These are phyloP conservation scores for Trichoderma sp. DNA, from an alignment of 2,329 filamentous ascomycete genomes.

Conservation along the genomic window DNA sequence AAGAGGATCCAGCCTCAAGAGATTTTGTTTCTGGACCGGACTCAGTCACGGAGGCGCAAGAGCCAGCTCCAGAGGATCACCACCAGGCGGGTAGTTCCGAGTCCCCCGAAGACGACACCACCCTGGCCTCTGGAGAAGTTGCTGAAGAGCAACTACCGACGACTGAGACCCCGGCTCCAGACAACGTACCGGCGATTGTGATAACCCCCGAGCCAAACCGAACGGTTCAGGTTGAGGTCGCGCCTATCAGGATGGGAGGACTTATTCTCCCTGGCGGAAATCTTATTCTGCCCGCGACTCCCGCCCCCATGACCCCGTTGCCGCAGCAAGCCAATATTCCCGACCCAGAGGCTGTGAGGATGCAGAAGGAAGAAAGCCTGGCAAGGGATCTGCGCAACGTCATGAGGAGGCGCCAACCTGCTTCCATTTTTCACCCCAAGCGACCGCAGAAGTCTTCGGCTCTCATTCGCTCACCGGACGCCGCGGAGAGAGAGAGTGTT, in stretches of 20 bases:
- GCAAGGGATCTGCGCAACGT: conserved; percentile 17
- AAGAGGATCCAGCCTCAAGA: neutral
- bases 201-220: conserved; percentile 10
- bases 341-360: conserved; percentile 11
- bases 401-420: conserved; percentile 19
- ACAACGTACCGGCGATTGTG: neutral
- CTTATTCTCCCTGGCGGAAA: conserved; percentile 19
- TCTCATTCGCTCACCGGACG: conserved; percentile 14
- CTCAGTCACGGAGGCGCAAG: conserved; percentile 13
- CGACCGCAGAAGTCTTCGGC: conserved; percentile 15
- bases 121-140: conserved; percentile 4
- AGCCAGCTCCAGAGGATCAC: conserved; percentile 8
- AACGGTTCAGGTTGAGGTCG: conserved; percentile 8
- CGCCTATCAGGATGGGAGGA: conserved; percentile 19
- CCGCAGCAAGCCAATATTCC: conserved; percentile 8
- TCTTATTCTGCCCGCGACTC: conserved; percentile 9
- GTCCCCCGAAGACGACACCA: conserved; percentile 4
- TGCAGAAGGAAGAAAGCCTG: conserved; percentile 16
- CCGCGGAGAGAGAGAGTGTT: conserved; percentile 13
- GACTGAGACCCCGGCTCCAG: conserved; percentile 4
- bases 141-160: conserved; percentile 1
- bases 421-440: conserved; percentile 14
- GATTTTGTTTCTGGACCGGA: neutral
- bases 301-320: conserved; percentile 12
- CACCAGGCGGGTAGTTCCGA: conserved; percentile 8